Percentiles rank a stretch among this genome's conserved stretches.
Evolutionary conservation across 2,329 filamentous ascomycete genomes (phyloP).

Genomic region (Neophaeococcomyces mojaviensis): DNA sequence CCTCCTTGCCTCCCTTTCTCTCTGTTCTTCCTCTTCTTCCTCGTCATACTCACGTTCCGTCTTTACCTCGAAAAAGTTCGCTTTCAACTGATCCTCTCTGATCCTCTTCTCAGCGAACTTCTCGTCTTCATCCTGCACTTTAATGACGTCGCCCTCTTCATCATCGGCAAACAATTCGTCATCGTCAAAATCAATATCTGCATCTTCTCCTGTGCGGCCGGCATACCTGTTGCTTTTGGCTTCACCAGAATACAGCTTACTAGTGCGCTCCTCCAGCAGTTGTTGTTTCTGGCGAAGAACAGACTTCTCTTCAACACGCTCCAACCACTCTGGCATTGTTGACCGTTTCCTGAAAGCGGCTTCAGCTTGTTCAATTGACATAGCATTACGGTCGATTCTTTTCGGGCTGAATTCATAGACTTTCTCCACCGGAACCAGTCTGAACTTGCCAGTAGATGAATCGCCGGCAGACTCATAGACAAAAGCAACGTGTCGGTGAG

Average conservation of each 20-base stretch:
- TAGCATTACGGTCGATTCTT: slow-evolving; percentile 62
- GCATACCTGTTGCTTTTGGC: slow-evolving; percentile 36
- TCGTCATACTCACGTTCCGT: slow-evolving; percentile 64
- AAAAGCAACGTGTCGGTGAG: slow-evolving; percentile 71
- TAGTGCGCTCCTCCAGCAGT: slow-evolving; percentile 39
- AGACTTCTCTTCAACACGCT: slow-evolving; percentile 51
- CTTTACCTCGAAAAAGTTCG: slow-evolving; percentile 74
- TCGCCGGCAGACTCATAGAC: slow-evolving; percentile 56
- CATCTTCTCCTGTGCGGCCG: slow-evolving; percentile 47
- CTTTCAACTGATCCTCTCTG: slow-evolving; percentile 73
- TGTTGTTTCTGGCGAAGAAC: slow-evolving; percentile 53
- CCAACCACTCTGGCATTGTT: slow-evolving; percentile 71
- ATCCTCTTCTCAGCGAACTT: slow-evolving; percentile 66
- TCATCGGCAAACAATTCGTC: slow-evolving; percentile 69
- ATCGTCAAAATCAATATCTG: slow-evolving; percentile 60
- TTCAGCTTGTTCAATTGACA: slow-evolving; percentile 79
- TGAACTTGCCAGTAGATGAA: slow-evolving; percentile 53
- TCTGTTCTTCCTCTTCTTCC: slow-evolving; percentile 55
- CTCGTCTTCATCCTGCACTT: slow-evolving; percentile 73
- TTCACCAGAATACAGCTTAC: slow-evolving; percentile 23
- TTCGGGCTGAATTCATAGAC: slow-evolving; percentile 86
- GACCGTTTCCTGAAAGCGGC: slow-evolving; percentile 72
- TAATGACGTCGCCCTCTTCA: slow-evolving; percentile 63
- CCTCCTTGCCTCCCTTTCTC: slow-evolving; percentile 60
- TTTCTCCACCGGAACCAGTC: slow-evolving; percentile 84